Evolutionary conservation across 176 grass and related monocot species (phyloP).

Genomic region (Carex cristatella): DNA sequence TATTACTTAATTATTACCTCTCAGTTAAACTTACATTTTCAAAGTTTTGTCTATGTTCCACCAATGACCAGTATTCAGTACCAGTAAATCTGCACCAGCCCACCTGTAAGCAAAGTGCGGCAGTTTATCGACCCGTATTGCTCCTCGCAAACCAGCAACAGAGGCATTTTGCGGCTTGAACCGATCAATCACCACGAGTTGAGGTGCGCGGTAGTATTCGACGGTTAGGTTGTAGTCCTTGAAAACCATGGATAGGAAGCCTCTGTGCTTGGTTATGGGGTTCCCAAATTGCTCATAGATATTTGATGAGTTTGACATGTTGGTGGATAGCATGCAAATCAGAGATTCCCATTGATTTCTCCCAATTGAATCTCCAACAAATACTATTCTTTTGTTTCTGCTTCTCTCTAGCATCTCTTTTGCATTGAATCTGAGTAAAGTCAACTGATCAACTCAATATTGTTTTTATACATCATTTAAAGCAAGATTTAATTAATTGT

Average conservation of each 20-base stretch:
- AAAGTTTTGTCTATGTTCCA: constrained; percentile 38
- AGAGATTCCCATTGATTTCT: constrained; percentile 97
- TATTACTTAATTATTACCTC: neutral
- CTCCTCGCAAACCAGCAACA: neutral
- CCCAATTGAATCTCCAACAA: constrained; percentile 87
- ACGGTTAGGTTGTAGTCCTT: constrained; percentile 36
- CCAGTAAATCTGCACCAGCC: constrained; percentile 30
- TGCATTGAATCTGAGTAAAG: constrained; percentile 51
- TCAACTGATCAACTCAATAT: neutral
- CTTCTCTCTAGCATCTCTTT: constrained; percentile 56
- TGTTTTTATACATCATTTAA: neutral
- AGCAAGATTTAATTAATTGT: neutral
- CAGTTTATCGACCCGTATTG: constrained; percentile 33
- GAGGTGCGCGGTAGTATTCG: constrained; percentile 44
- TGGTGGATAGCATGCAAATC: constrained; percentile 69
- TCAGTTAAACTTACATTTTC: constrained; percentile 22
- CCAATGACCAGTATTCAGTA: constrained; percentile 47
- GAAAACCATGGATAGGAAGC: constrained; percentile 45
- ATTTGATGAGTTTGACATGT: constrained; percentile 48
- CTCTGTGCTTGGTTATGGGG: constrained; percentile 83
- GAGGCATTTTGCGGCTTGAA: neutral
- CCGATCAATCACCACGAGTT: constrained; percentile 28
- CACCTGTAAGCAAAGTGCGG: constrained; percentile 17
- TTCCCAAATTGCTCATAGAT: constrained; percentile 82
- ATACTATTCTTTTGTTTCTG: constrained; percentile 55